phyloP scores from a whole-genome alignment of 1,139 yeast species.

The Maudiozyma humilis region DNA sequence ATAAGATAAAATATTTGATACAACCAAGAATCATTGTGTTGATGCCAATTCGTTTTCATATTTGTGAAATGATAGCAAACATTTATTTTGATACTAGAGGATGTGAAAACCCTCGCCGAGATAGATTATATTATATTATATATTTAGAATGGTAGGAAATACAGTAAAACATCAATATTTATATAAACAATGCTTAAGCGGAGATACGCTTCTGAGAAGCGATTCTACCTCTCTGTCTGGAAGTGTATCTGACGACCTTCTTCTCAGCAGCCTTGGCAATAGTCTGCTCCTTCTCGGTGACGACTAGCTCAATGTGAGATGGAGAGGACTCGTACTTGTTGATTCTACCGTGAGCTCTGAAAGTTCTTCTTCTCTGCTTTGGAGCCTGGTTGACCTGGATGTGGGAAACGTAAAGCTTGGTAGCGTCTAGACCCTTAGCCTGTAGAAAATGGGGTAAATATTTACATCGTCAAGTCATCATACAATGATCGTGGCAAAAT shows the following conservation, averaged over 20 bases:
- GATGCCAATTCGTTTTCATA: too few relatives aligned
- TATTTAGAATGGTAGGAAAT: constrained; percentile 13
- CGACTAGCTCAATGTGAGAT: constrained; percentile 95
- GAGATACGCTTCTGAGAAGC: constrained; percentile 72
- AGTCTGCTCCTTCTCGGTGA: constrained; percentile 91
- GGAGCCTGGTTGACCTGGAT: constrained; percentile 99
- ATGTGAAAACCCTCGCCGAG: neutral
- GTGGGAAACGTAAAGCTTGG: constrained; percentile 91
- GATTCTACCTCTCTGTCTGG: constrained; percentile 92
- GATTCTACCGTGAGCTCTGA: constrained; percentile 92
- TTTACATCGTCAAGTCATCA: constrained; percentile 2
- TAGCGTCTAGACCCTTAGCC: constrained; percentile 94
- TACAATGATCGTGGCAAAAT: neutral
- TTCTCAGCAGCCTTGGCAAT: constrained; percentile 89
- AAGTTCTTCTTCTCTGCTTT: constrained; percentile 99
- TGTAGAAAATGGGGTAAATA: constrained; percentile 7
- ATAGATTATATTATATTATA: constrained; percentile 6
- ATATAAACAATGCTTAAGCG: constrained; percentile 33
- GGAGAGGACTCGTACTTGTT: constrained; percentile 41
- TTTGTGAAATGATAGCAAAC: neutral
- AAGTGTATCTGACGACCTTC: constrained; percentile 58
- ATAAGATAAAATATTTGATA: too few relatives aligned
- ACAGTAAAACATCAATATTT: constrained; percentile 12
- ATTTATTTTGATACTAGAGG: neutral
- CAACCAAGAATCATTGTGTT: too few relatives aligned